Evolutionary conservation across 2,329 filamentous ascomycete species (phyloP).

Genomic region (Neoarthrinium moseri): DNA sequence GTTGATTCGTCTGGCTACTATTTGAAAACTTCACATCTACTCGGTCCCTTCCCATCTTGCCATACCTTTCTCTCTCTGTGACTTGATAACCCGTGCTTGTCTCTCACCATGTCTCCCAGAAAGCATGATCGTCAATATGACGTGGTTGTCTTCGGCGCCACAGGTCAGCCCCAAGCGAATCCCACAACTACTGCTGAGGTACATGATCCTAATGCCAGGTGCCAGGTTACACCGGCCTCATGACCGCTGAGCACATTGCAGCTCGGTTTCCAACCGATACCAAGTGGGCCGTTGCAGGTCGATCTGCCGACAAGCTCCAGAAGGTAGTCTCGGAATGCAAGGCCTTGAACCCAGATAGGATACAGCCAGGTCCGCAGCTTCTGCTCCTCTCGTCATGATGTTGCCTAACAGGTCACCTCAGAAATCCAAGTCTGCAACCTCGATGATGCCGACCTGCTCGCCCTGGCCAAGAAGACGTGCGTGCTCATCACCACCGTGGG

Average conservation of each 20-base stretch:
- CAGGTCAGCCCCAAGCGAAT: slow-evolving; percentile 39
- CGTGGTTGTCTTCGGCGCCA: slow-evolving; percentile 56
- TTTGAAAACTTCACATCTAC: too few species aligned
- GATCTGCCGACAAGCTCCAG: slow-evolving; percentile 57
- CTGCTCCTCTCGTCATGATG: not conserved
- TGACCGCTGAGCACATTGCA: slow-evolving; percentile 30
- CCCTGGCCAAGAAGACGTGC: slow-evolving; percentile 54
- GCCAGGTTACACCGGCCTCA: slow-evolving; percentile 28
- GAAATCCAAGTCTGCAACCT: slow-evolving; percentile 53
- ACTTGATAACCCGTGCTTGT: too few species aligned
- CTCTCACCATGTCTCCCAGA: slow-evolving; percentile 41
- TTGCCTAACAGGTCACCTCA: slow-evolving; percentile 21
- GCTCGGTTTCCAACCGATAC: slow-evolving; percentile 25
- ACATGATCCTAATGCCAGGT: slow-evolving; percentile 5
- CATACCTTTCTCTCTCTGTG: not conserved
- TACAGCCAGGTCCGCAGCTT: slow-evolving; percentile 60
- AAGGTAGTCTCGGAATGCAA: slow-evolving; percentile 66
- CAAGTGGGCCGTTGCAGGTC: slow-evolving; percentile 31
- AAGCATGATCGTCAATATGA: slow-evolving; percentile 55
- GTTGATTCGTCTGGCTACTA: too few species aligned
- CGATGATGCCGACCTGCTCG: slow-evolving; percentile 41
- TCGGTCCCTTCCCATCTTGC: too few species aligned
- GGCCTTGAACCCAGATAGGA: slow-evolving; percentile 65
- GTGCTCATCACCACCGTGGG: slow-evolving; percentile 59
- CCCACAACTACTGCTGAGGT: not conserved